Base-by-base conservation (phyloP, 2,329 filamentous ascomycete genomes). In the Malbranchea cinnamomea region DNA sequence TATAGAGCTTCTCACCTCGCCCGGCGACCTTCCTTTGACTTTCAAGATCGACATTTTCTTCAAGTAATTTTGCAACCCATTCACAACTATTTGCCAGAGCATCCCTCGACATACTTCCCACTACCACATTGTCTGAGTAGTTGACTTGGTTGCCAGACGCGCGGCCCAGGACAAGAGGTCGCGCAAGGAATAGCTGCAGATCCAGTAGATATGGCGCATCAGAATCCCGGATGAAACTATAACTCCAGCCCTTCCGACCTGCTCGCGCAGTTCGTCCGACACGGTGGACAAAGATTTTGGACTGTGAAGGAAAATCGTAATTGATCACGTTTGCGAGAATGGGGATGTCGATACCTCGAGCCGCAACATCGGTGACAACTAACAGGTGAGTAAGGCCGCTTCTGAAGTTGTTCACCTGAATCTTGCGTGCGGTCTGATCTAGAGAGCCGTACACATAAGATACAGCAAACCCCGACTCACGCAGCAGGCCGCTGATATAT, bases 301-400 rank as follows among this genome's bases (percentile, higher is more conserved):
- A 83, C 47, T 95, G 89, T 2, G 87, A 80, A 3, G 89, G 87
- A 41, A 98, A 98, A 49, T 95, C 87, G 56, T 92, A 98, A 62
- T 98, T 95, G 62, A 98, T 87, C 35, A 98, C 89, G 50, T 98
- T 95, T 33, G 83, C 85, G 20, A 98, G 67, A 26, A 94, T 71
- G 0, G 89, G 89, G 42, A 98, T 93, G 71, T 98, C 89, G 37
- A 98, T 91, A 72, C 89, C 87, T 64, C 89, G 71, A 13, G 89
- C 89, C 9, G 89, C 89, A 31, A 98, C 84, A 51, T 98, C 89
- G 1, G 89, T 98, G 25, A 95, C 87, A 2, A 98, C 85, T 6
- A 98, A 60, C 27, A 98, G 84, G 42, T 93, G 87, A 0, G 82
- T 79, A 39, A 78, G 69, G 5, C 89, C 89, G 14, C 65, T 67